A percentile compares a stretch with the other conserved stretches of the same genome.
Conservation (phyloP, 2,329 filamentous ascomycete genomes). For the Fusarium sp. region DNA sequence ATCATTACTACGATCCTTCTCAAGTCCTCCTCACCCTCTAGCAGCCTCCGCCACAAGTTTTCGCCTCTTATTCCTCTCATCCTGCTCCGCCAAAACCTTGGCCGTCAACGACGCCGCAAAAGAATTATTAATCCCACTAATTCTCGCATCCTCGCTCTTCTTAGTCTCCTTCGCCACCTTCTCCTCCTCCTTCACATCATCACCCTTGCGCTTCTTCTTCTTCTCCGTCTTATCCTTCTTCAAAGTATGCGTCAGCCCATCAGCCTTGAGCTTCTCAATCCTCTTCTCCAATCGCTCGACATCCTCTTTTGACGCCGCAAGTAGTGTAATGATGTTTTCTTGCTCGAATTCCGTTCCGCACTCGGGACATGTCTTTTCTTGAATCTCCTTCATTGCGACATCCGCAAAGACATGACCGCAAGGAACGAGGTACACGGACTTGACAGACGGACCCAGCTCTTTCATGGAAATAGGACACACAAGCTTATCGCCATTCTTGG, state of each 20-base stretch:
- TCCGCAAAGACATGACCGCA: constrained; percentile 96
- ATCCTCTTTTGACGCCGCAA: constrained; percentile 78
- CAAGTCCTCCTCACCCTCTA: constrained; percentile 26
- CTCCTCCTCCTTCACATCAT: constrained; percentile 50
- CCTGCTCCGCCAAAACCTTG: constrained; percentile 87
- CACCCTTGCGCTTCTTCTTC: constrained; percentile 77
- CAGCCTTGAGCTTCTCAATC: constrained; percentile 73
- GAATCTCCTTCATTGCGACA: constrained; percentile 83
- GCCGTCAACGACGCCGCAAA: constrained; percentile 83
- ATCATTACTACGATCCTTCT: background rate
- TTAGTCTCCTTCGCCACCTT: constrained; percentile 62
- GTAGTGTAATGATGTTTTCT: constrained; percentile 84
- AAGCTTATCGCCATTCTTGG: constrained; percentile 66
- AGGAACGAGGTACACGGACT: constrained; percentile 89
- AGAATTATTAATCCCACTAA: constrained; percentile 84
- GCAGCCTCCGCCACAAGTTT: constrained; percentile 64
- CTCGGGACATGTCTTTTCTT: constrained; percentile 71
- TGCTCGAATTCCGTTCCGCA: constrained; percentile 80
- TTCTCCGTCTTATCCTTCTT: constrained; percentile 78
- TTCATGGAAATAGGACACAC: constrained; percentile 91
- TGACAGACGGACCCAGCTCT: constrained; percentile 80
- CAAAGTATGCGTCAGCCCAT: constrained; percentile 83
- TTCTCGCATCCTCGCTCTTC: constrained; percentile 46
- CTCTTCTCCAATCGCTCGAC: constrained; percentile 74
- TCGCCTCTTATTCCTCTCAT: constrained; percentile 80